Conservation (phyloP, 1,284 basidiomycete species). For the Mixia osmundae region DNA sequence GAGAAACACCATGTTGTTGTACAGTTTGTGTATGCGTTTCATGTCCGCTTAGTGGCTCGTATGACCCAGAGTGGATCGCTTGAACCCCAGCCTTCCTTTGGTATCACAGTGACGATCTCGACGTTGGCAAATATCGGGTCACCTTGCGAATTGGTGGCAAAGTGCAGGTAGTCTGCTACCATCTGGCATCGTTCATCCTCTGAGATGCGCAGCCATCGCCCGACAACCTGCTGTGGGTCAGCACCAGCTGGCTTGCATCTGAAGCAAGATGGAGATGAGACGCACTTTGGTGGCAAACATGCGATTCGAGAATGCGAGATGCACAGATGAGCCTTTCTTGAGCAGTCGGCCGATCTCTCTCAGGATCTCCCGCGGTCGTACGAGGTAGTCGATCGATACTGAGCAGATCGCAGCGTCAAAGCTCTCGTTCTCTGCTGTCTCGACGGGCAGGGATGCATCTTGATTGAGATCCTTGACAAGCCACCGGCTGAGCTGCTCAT, state of each 20-base stretch:
- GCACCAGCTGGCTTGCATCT: too few species aligned
- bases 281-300: constrained; percentile 19
- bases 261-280: too few species aligned
- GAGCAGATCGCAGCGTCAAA: constrained; percentile 17
- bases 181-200: constrained; percentile 6
- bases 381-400: constrained; percentile 20
- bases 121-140: background rate
- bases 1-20: constrained; percentile 9
- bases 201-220: constrained; percentile 2
- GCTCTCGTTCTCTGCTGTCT: background rate
- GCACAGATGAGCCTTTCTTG: constrained; percentile 11
- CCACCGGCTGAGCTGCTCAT: constrained; percentile 12
- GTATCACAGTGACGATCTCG: constrained; percentile 5
- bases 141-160: constrained; percentile 2
- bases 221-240: constrained; percentile 4
- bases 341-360: constrained; percentile 8
- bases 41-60: constrained; percentile 1
- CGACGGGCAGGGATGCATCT: constrained; percentile 3
- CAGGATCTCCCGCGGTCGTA: constrained; percentile 16
- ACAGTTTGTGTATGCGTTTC: constrained; percentile 2
- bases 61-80: constrained; percentile 7
- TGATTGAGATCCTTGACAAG: constrained; percentile 17
- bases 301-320: constrained; percentile 18
- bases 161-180: constrained; percentile 9
- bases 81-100: background rate